These are phyloP conservation scores for Canavalia gladiata DNA, from an alignment of 306 rosid genomes.

Conservation along the genomic window DNA sequence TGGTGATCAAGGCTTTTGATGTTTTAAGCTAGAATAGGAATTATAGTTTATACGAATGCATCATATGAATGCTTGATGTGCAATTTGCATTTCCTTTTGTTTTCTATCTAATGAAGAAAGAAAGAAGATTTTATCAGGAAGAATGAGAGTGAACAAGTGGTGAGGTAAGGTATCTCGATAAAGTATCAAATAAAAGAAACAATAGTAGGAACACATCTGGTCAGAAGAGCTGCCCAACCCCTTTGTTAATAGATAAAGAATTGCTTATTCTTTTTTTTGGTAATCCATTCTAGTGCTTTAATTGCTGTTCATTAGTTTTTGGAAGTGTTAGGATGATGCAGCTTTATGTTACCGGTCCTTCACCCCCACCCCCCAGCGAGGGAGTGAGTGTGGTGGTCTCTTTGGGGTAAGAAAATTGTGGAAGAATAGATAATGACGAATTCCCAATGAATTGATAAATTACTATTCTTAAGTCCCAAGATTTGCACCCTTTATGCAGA, in stretches of 20 bases:
- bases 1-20: background rate
- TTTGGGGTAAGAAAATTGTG: slow-evolving; percentile 19
- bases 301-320: background rate
- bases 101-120: slow-evolving; percentile 11
- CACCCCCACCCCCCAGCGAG: background rate
- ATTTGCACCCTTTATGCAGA: background rate
- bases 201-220: slow-evolving; percentile 1
- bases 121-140: background rate
- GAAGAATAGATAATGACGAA: background rate
- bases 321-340: background rate
- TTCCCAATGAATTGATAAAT: slow-evolving; percentile 7
- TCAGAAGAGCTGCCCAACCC: background rate
- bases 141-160: background rate
- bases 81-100: slow-evolving; percentile 21
- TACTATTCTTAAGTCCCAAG: background rate
- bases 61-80: background rate
- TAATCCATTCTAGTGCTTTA: slow-evolving; percentile 12
- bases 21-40: slow-evolving; percentile 8
- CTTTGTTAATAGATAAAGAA: background rate
- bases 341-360: background rate
- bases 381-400: slow-evolving; percentile 20
- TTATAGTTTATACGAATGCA: slow-evolving; percentile 15
- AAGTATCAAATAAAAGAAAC: slow-evolving; percentile 17
- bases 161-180: slow-evolving; percentile 21
- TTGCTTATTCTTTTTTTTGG: slow-evolving; percentile 14